Conservation (phyloP, 2,329 filamentous ascomycete species). For the Venturia nashicola region DNA sequence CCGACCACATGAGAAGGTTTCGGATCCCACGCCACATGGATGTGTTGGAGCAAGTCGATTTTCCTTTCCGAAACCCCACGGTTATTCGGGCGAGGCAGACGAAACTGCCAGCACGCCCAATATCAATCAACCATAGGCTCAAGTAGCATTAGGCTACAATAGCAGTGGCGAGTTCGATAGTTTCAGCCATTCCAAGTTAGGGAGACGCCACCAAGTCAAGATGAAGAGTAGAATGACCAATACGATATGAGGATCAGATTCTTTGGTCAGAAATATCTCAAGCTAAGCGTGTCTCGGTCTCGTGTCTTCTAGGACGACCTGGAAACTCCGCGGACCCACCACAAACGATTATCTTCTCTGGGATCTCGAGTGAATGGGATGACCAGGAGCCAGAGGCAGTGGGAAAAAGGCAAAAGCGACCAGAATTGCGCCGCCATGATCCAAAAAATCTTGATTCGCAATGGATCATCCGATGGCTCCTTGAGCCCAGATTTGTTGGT, state of each 20-base stretch:
- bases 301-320: background rate
- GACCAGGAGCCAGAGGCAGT: background rate
- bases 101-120: background rate
- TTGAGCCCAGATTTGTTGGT: background rate
- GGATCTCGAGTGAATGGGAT: background rate
- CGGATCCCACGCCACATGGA: background rate
- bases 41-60: background rate
- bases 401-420: background rate
- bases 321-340: background rate
- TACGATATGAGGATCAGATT: background rate
- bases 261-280: background rate
- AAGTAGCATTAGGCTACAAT: background rate
- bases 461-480: background rate
- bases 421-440: background rate
- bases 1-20: background rate
- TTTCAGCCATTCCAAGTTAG: background rate
- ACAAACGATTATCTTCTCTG: background rate
- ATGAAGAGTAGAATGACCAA: background rate
- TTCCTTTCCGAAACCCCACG: background rate
- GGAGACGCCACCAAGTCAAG: background rate
- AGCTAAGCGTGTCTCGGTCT: background rate
- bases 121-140: background rate
- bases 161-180: background rate
- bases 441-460: background rate
- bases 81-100: background rate